phyloP scores from a whole-genome alignment of 768 basidiomycete genomes.

The Phanerochaete carnosa region DNA sequence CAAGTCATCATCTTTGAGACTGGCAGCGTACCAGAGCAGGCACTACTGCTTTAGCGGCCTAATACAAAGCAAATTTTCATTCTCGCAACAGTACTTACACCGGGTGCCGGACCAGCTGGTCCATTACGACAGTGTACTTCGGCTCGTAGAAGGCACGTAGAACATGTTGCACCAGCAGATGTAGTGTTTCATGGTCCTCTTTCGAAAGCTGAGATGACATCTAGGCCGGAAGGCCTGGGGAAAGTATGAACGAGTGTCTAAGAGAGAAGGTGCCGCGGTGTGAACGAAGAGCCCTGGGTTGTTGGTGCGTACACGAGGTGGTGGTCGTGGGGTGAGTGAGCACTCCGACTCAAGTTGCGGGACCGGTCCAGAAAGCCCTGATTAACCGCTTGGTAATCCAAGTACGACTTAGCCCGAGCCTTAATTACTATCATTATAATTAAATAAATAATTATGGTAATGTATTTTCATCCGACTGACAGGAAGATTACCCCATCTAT shows the following conservation, averaged over 20 bases:
- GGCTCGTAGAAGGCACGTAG: constrained; percentile 93
- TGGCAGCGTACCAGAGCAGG: constrained; percentile 25
- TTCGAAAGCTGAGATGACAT: constrained; percentile 42
- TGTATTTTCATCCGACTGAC: too few species aligned
- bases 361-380: not conserved
- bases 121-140: constrained; percentile 87
- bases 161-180: constrained; percentile 89
- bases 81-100: constrained; percentile 72
- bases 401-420: not conserved
- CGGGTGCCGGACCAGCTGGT: constrained; percentile 88
- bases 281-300: not conserved
- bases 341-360: not conserved
- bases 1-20: constrained; percentile 91
- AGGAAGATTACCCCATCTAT: too few species aligned
- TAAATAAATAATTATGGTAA: too few species aligned
- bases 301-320: not conserved
- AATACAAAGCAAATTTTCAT: constrained; percentile 17
- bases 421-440: too few species aligned
- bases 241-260: not conserved
- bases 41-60: constrained; percentile 12
- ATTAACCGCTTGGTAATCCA: not conserved
- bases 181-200: constrained; percentile 79
- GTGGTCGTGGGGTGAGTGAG: constrained; percentile 1
- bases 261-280: not conserved
- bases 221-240: constrained; percentile 16